phyloP scores from a whole-genome alignment of 495 filamentous ascomycete species.

The Aspergillus ostianus region DNA sequence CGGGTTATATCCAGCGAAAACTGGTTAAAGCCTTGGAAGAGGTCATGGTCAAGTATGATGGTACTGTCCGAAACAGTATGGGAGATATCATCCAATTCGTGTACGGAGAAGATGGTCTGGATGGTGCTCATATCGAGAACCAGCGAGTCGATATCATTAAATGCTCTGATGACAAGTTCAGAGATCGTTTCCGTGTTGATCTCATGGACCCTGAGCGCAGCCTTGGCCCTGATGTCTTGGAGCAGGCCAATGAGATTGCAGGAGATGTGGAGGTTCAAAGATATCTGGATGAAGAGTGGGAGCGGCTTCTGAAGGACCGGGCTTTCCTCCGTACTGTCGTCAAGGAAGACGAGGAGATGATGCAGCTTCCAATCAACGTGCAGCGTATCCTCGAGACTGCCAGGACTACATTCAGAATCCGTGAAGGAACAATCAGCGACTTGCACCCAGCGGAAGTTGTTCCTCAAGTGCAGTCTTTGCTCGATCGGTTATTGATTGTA shows the following conservation, averaged over 20 bases:
- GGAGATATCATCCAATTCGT: slow-evolving; percentile 97
- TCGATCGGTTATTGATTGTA: slow-evolving; percentile 77
- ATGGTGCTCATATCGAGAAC: slow-evolving; percentile 86
- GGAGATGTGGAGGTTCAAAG: slow-evolving; percentile 83
- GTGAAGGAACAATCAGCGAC: slow-evolving; percentile 79
- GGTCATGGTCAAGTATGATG: slow-evolving; percentile 96
- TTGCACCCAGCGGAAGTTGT: slow-evolving; percentile 88
- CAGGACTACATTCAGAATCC: slow-evolving; percentile 85
- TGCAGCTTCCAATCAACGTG: slow-evolving; percentile 91
- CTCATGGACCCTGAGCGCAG: slow-evolving; percentile 79
- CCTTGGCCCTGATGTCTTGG: slow-evolving; percentile 66
- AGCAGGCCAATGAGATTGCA: slow-evolving; percentile 81
- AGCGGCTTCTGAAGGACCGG: slow-evolving; percentile 71
- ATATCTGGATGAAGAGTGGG: slow-evolving; percentile 85
- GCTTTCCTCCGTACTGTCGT: slow-evolving; percentile 66
- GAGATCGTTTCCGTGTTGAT: slow-evolving; percentile 81
- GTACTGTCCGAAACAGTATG: slow-evolving; percentile 93
- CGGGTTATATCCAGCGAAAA: slow-evolving; percentile 97
- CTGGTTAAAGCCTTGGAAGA: slow-evolving; percentile 98
- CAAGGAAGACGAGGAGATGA: slow-evolving; percentile 70
- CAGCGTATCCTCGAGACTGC: slow-evolving; percentile 86
- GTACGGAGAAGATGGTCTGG: slow-evolving; percentile 95
- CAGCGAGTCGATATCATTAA: slow-evolving; percentile 84
- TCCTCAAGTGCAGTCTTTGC: slow-evolving; percentile 70
- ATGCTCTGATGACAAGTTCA: slow-evolving; percentile 69